phyloP scores from a whole-genome alignment of 768 basidiomycete genomes.

The Suillus tomentosus region DNA sequence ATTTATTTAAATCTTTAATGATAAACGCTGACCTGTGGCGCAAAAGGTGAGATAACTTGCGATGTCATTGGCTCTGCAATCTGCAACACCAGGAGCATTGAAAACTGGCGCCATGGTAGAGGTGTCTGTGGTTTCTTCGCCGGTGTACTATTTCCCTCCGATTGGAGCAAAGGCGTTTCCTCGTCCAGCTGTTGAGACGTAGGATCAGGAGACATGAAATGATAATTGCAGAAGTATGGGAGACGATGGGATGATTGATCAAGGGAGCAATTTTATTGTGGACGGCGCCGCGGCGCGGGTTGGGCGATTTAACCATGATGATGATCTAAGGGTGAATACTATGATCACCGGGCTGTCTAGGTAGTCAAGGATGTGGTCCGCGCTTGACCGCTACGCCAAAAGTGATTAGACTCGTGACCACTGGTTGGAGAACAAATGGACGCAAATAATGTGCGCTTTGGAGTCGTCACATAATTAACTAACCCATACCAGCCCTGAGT shows the following conservation, averaged over 20 bases:
- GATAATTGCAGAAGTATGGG: slow-evolving; percentile 5
- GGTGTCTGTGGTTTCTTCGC: slow-evolving; percentile 45
- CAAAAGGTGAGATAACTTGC: slow-evolving; percentile 75
- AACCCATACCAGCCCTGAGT: too few species aligned
- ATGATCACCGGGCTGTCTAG: neutral
- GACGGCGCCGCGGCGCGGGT: neutral
- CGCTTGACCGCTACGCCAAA: too few species aligned
- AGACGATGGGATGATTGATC: too few species aligned
- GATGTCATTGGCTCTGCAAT: slow-evolving; percentile 74
- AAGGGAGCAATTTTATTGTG: neutral
- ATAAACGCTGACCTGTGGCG: slow-evolving; percentile 50
- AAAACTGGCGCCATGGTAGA: slow-evolving; percentile 69
- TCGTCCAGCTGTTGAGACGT: slow-evolving; percentile 43
- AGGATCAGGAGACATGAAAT: slow-evolving; percentile 4
- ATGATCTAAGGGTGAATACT: neutral
- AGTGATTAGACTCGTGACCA: too few species aligned
- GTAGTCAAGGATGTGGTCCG: too few species aligned
- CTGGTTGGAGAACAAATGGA: too few species aligned
- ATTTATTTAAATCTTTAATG: neutral
- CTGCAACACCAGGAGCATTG: slow-evolving; percentile 68
- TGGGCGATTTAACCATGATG: neutral
- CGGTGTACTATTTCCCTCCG: slow-evolving; percentile 14
- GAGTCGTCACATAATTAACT: too few species aligned
- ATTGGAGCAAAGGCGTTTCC: slow-evolving; percentile 58
- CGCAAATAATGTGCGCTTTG: too few species aligned